These are phyloP conservation scores for Dactylonectria macrodidyma DNA, from an alignment of 2,329 filamentous ascomycete species.

Conservation along the genomic window DNA sequence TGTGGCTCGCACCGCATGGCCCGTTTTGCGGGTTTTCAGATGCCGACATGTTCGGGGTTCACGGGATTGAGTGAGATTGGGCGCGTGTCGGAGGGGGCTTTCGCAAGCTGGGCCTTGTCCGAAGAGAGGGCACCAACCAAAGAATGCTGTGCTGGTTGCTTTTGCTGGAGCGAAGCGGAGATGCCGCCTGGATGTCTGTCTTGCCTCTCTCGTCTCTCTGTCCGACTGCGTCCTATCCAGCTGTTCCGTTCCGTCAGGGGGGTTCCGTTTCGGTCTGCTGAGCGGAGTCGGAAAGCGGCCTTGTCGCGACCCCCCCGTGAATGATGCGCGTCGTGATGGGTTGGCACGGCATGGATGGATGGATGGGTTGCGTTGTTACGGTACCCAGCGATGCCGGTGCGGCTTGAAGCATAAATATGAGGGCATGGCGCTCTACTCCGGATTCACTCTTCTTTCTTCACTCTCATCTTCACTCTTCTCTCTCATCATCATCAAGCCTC, in stretches of 20 bases:
- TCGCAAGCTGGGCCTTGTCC: neutral
- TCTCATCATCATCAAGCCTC: conserved; percentile 22
- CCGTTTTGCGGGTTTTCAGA: conserved; percentile 26
- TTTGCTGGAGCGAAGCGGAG: too few relatives aligned
- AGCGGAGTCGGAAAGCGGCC: neutral
- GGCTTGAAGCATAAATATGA: conserved; percentile 48
- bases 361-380: neutral
- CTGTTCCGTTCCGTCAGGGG: neutral
- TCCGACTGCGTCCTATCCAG: too few relatives aligned
- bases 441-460: conserved; percentile 30
- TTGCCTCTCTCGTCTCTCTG: too few relatives aligned
- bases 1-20: too few relatives aligned
- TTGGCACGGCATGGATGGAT: conserved; percentile 1
- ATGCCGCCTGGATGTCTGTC: too few relatives aligned
- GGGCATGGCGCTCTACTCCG: conserved; percentile 36
- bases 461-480: conserved; percentile 32
- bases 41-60: conserved; percentile 47
- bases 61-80: conserved; percentile 47
- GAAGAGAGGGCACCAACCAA: too few relatives aligned
- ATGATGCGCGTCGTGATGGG: neutral
- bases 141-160: too few relatives aligned
- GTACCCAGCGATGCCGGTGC: conserved; percentile 20
- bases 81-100: neutral
- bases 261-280: neutral
- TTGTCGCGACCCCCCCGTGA: conserved; percentile 4